Conservation (phyloP, 2,329 filamentous ascomycete species). For the Arthrobotrys megalospora region DNA sequence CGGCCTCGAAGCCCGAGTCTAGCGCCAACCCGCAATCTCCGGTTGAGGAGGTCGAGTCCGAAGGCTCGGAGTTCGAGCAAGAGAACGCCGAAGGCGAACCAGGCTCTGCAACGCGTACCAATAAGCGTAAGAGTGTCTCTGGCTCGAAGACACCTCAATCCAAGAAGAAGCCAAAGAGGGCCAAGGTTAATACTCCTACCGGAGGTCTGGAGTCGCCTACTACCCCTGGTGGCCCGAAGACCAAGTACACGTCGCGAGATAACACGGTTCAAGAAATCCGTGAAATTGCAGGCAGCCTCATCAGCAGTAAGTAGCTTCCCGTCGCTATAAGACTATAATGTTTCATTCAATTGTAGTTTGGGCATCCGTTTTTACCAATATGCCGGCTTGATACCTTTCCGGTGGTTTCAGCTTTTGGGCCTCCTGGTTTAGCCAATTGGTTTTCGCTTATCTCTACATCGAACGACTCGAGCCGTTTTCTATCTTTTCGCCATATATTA, state of each 20-base stretch:
- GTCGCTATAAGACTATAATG: not conserved
- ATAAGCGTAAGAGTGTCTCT: slow-evolving; percentile 57
- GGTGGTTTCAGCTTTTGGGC: slow-evolving; percentile 24
- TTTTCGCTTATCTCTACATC: slow-evolving; percentile 12
- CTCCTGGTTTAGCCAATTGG: not conserved
- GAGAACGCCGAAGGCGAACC: slow-evolving; percentile 26
- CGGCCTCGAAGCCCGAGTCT: slow-evolving; percentile 43
- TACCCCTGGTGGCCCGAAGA: slow-evolving; percentile 42
- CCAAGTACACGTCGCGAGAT: slow-evolving; percentile 59
- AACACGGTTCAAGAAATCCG: slow-evolving; percentile 59
- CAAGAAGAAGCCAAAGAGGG: slow-evolving; percentile 59
- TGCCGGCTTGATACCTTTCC: not conserved
- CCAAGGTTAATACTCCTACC: slow-evolving; percentile 53
- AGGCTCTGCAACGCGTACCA: slow-evolving; percentile 53
- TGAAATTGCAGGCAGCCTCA: slow-evolving; percentile 55
- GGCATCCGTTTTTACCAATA: not conserved
- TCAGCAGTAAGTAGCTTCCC: slow-evolving; percentile 46
- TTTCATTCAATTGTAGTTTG: not conserved
- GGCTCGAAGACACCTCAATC: slow-evolving; percentile 55
- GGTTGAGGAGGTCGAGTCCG: slow-evolving; percentile 53
- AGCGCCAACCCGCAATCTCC: slow-evolving; percentile 52
- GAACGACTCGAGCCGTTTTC: not conserved
- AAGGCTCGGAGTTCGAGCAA: slow-evolving; percentile 55
- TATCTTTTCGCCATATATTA: slow-evolving; percentile 1
- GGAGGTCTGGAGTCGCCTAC: slow-evolving; percentile 53